A percentile compares a stretch with the other conserved stretches of the same genome.
Conservation (phyloP, 228 moss, liverwort and hornwort species). For the Sphagnum magellanicum region DNA sequence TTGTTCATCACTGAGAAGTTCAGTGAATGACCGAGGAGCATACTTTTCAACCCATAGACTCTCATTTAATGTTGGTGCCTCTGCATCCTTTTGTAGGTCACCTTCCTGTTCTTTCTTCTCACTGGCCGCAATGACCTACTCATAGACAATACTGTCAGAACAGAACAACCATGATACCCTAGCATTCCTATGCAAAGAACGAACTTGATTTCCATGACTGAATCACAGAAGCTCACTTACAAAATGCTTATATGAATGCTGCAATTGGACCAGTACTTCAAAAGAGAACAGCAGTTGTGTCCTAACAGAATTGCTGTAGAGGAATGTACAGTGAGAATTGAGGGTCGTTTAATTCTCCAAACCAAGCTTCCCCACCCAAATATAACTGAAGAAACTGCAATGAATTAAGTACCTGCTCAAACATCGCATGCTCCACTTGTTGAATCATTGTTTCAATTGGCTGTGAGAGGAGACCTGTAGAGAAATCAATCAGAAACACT, state of each 20-base stretch:
- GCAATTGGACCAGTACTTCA: no score
- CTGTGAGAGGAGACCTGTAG: constrained; percentile 66
- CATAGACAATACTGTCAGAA: constrained; percentile 14
- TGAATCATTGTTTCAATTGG: constrained; percentile 79
- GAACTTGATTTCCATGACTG: no score
- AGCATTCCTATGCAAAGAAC: neutral
- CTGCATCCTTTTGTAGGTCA: constrained; percentile 17
- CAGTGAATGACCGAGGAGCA: constrained; percentile 79
- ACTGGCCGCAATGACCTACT: constrained; percentile 52
- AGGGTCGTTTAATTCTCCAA: no score
- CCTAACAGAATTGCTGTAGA: constrained; percentile 8
- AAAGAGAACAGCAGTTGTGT: constrained; percentile 4
- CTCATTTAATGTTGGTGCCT: constrained; percentile 35
- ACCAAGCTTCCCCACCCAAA: no score
- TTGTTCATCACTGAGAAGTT: constrained; percentile 94
- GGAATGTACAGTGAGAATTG: neutral
- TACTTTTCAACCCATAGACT: constrained; percentile 98
- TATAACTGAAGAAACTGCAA: neutral
- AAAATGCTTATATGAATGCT: no score
- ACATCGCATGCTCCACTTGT: constrained; percentile 52
- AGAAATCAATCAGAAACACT: no score
- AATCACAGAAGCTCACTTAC: neutral
- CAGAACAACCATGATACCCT: neutral
- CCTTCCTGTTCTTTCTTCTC: constrained; percentile 25
- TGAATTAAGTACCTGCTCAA: constrained; percentile 51